Evolutionary conservation across 176 grass and related monocot species (phyloP).

Genomic region (Chloris gayana): DNA sequence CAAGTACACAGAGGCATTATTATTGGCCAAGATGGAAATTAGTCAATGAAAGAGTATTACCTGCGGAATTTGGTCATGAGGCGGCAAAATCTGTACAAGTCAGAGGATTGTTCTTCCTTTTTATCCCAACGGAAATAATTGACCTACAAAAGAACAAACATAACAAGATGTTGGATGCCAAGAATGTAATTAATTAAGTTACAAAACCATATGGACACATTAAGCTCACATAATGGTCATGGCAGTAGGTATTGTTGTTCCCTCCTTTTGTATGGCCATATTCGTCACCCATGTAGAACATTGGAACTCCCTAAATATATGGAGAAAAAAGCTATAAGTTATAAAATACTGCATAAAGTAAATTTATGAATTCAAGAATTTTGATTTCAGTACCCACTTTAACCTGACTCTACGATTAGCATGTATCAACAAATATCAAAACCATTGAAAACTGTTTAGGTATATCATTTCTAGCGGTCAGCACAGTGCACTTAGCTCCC

Average conservation of each 20-base stretch:
- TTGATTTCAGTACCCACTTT: slow-evolving; percentile 1
- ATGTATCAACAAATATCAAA: not conserved
- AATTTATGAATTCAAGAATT: not conserved
- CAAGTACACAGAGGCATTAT: not conserved
- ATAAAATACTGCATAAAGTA: not conserved
- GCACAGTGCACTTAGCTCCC: no score
- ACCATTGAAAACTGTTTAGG: not conserved
- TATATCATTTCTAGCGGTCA: not conserved
- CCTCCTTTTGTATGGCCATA: slow-evolving; percentile 97
- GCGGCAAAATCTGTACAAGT: slow-evolving; percentile 67
- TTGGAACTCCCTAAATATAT: slow-evolving; percentile 80
- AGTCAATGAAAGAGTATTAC: slow-evolving; percentile 42
- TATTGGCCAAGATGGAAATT: not conserved
- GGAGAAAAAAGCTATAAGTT: slow-evolving; percentile 26
- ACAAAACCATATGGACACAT: not conserved
- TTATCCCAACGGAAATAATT: slow-evolving; percentile 98
- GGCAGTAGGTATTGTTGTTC: slow-evolving; percentile 99
- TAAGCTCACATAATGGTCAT: slow-evolving; percentile 74
- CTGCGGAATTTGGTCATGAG: slow-evolving; percentile 79
- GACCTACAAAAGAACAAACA: slow-evolving; percentile 48
- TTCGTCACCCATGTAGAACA: slow-evolving; percentile 98
- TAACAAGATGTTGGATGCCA: slow-evolving; percentile 7
- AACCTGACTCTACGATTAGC: not conserved
- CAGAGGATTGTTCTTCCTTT: slow-evolving; percentile 63
- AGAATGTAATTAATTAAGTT: not conserved